phyloP scores from a whole-genome alignment of 805 yeast species.

The Schwanniomyces polymorphus region DNA sequence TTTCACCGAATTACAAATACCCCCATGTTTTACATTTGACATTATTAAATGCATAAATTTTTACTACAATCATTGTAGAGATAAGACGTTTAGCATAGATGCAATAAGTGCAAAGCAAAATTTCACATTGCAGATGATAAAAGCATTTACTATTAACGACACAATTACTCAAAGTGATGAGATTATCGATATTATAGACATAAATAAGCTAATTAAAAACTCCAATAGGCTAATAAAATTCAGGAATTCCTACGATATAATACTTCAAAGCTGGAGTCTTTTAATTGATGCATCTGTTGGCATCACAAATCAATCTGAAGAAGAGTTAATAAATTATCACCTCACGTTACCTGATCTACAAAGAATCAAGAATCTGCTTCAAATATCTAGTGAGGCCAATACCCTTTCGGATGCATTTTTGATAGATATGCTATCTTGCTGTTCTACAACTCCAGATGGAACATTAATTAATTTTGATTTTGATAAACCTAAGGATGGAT shows the following conservation, averaged over 20 bases:
- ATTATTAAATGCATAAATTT: conserved; percentile 29
- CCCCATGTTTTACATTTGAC: conserved; percentile 31
- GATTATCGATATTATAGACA: conserved; percentile 39
- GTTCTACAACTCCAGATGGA: conserved; percentile 27
- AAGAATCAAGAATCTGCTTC: conserved; percentile 29
- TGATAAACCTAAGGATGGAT: conserved; percentile 20
- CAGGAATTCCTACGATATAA: conserved; percentile 27
- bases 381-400: conserved; percentile 14
- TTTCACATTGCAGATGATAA: conserved; percentile 24
- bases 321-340: conserved; percentile 11
- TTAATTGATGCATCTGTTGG: conserved; percentile 23
- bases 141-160: conserved; percentile 28
- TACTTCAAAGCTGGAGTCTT: conserved; percentile 32
- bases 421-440: conserved; percentile 43
- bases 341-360: conserved; percentile 29
- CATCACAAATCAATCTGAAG: not conserved
- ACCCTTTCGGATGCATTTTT: conserved; percentile 29
- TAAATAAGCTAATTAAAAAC: conserved; percentile 35
- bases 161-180: conserved; percentile 12
- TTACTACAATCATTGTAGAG: conserved; percentile 26
- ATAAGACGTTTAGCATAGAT: conserved; percentile 10
- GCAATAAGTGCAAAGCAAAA: conserved; percentile 18
- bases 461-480: conserved; percentile 28
- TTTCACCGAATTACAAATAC: conserved; percentile 25
- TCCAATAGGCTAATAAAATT: conserved; percentile 28